These are phyloP conservation scores for Pisolithus marmoratus DNA, from an alignment of 768 basidiomycete genomes.

Conservation along the genomic window DNA sequence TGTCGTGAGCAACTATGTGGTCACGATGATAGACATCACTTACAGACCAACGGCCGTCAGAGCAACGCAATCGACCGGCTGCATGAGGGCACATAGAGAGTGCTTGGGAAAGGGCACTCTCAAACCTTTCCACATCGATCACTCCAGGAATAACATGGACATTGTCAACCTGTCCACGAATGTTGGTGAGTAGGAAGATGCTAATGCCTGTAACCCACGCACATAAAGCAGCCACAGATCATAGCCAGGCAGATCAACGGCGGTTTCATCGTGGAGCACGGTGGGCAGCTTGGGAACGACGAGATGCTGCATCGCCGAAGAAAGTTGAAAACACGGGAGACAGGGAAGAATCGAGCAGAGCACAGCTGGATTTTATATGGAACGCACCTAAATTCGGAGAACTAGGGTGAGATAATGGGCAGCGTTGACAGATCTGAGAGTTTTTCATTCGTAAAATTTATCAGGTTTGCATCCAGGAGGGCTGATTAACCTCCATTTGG, in stretches of 20 bases:
- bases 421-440: too few relatives aligned
- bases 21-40: neutral
- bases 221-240: neutral
- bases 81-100: constrained; percentile 8
- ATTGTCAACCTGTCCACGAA: constrained; percentile 1
- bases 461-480: too few relatives aligned
- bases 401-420: too few relatives aligned
- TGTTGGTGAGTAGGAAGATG: neutral
- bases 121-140: constrained; percentile 1
- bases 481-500: too few relatives aligned
- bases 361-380: too few relatives aligned
- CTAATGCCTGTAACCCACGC: neutral
- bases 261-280: neutral
- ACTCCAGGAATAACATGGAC: constrained; percentile 2
- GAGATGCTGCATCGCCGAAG: neutral
- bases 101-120: constrained; percentile 3
- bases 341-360: too few relatives aligned
- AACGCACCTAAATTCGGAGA: too few relatives aligned
- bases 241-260: neutral
- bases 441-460: too few relatives aligned
- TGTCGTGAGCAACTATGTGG: neutral
- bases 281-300: neutral
- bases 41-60: neutral
- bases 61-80: neutral
- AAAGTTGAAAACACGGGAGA: too few relatives aligned